Evolutionary conservation across 2,329 filamentous ascomycete genomes (phyloP), one percentile per base, ranked within the genome.

Genomic region (Coniochaeta sp.): DNA sequence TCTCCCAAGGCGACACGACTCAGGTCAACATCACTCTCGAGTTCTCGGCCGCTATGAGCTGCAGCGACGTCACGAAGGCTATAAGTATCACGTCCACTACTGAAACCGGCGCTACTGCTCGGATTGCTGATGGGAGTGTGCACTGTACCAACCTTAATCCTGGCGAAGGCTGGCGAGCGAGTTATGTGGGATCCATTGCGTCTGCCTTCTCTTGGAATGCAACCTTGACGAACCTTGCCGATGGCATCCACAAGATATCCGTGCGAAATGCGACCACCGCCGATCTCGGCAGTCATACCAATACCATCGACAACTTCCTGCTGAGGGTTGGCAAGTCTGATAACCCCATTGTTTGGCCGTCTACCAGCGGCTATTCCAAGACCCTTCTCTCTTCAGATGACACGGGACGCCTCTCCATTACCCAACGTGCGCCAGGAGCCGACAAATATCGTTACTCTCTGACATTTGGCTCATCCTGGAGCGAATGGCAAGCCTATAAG

Each of bases 391-490:
- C 12, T 58, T 71, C 76, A 57, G 68, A 77, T 43, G 64, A 64
- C 14, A 62, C 71, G 3, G 75, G 60, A 12, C n/a, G 19, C 63
- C 74, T 69, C 33, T 73, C 81, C 57, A 72, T 87, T 52, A 72
- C 76, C 19, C 85, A 87, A 64, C 78, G 79, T 58, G 85, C 85
- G 12, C 73, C 83, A 24, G 85, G 85, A 22, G 85, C 85, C 17
- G 79, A 84, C 67, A 79, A 78, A 66, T 87, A 79, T 72, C 81
- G 84, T n/a, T 87, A 84, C 67, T 83, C 81, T 11, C 78, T 81
- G 31, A 85, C 84, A 60, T 88, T 82, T 77, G 83, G 80, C 12
- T 81, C 77, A 7, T 76, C 77, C 0, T 88, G 81, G 74, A 85
- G 80, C 40, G 71, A 81, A 6, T 88, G 85, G 85, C 67, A 75